Evolutionary conservation across 2,329 filamentous ascomycete species (phyloP).

Genomic region (Cordyceps fumosorosea): DNA sequence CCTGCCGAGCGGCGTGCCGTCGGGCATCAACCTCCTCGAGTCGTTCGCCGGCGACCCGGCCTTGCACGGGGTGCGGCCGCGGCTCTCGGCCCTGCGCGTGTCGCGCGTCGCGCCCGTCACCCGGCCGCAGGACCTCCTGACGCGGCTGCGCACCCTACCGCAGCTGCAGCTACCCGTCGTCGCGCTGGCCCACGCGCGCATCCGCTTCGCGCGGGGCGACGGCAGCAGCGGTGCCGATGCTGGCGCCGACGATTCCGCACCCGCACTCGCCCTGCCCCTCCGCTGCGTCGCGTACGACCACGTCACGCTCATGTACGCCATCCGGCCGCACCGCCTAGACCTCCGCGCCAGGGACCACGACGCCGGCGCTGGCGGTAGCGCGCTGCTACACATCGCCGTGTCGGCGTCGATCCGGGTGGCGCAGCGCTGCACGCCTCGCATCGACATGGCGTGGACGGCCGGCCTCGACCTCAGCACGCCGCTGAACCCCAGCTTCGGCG

Average conservation of each 20-base stretch:
- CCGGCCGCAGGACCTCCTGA: constrained; percentile 52
- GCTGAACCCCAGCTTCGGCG: constrained; percentile 56
- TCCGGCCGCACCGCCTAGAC: constrained; percentile 40
- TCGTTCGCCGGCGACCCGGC: constrained; percentile 62
- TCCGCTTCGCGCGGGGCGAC: constrained; percentile 57
- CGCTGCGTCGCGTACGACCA: constrained; percentile 66
- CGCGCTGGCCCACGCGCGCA: constrained; percentile 64
- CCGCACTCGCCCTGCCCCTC: constrained; percentile 46
- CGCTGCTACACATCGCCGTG: constrained; percentile 56
- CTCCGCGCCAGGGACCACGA: constrained; percentile 15
- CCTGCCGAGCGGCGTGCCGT: constrained; percentile 60
- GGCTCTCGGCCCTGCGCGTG: constrained; percentile 66
- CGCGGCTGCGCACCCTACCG: constrained; percentile 58
- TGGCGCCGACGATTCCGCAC: constrained; percentile 24
- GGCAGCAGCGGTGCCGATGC: constrained; percentile 25
- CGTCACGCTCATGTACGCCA: constrained; percentile 32
- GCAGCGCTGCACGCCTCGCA: constrained; percentile 48
- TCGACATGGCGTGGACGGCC: constrained; percentile 63
- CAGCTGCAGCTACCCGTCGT: constrained; percentile 57
- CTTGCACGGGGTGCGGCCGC: constrained; percentile 54
- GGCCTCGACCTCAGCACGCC: constrained; percentile 62
- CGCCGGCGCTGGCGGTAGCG: constrained; percentile 41
- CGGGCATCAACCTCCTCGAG: constrained; percentile 70
- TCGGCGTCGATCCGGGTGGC: constrained; percentile 50
- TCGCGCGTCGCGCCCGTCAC: constrained; percentile 66